Base-by-base conservation (phyloP, 805 yeast species). In the Candida andamanensis region DNA sequence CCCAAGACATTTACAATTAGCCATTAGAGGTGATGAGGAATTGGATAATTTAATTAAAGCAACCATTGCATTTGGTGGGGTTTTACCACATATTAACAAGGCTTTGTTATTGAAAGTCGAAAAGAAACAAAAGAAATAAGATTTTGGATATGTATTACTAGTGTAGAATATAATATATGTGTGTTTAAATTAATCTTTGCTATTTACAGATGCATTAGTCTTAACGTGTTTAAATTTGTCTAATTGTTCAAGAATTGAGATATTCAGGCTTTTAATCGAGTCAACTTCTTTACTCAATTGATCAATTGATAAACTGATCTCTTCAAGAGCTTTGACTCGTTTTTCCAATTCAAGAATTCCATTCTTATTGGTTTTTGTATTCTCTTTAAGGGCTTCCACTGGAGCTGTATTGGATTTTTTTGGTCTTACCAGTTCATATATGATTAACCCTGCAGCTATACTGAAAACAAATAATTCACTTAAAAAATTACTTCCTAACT, bases 11-110 rank as follows among this genome's bases (percentile, higher is more conserved):
- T 72, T 89, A 55, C 96, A 89, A 64, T 75, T 89, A 54, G 97
- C 97, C 41, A 89, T 89, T 55, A 85, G 97, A 71, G 95, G 95
- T 58, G 97, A 90, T 63, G 97, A 90, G 63, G 97, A 90, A 67
- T 78, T 90, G 62, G 95, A 89, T 69, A 80, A 86, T 44, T 75
- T 90, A 56, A 83, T 90, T 56, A 81, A 85, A 65, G 95, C 96
- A 37, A 90, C 97, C 38, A 90, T 90, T 58, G 96, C 97, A 24
- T 86, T 81, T 49, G 97, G 97, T 72, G 97, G 97, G 80, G 97
- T 90, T 34, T 71, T 90, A 60, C 97, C 97, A 35, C 95, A 86
- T 58, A 85, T 85, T 55, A 85, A 85, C 67, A 80, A 81, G 60
- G 86, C 85, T 36, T 69, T 83, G 51, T 67, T 83, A 47, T 74